A percentile compares a stretch with the other conserved stretches of the same genome.
Evolutionary conservation across 2,329 filamentous ascomycete species (phyloP).

Genomic region (Aurifilum marmelostoma): DNA sequence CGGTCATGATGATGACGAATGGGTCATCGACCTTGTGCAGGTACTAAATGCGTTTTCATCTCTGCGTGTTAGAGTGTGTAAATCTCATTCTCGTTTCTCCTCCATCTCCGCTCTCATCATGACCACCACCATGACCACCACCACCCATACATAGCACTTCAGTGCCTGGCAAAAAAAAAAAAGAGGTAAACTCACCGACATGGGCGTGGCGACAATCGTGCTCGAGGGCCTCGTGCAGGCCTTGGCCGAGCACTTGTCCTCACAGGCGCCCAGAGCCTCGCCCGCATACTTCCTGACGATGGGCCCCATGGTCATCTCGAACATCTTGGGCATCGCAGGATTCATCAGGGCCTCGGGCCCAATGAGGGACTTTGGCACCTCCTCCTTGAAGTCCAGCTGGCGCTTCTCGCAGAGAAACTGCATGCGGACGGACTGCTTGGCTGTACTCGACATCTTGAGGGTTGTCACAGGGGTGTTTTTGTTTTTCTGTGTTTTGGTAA

Average conservation of each 20-base stretch:
- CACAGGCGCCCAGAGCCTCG: constrained; percentile 27
- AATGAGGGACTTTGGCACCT: constrained; percentile 26
- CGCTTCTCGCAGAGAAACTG: constrained; percentile 30
- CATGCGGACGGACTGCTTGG: constrained; percentile 27
- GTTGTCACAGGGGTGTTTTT: too few species aligned
- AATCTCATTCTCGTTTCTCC: too few species aligned
- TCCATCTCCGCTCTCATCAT: neutral
- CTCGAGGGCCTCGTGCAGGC: constrained; percentile 16
- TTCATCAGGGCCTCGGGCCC: constrained; percentile 26
- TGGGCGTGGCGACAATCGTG: constrained; percentile 28
- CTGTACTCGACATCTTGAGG: constrained; percentile 5
- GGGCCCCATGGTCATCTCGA: constrained; percentile 24
- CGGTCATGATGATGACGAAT: constrained; percentile 30
- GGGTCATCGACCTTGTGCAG: constrained; percentile 28
- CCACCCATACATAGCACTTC: neutral
- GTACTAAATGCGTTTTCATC: constrained; percentile 14
- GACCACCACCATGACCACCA: neutral
- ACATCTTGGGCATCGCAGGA: constrained; percentile 29
- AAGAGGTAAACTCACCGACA: constrained; percentile 27
- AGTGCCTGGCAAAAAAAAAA: neutral
- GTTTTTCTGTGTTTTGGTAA: too few species aligned
- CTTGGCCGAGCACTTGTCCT: constrained; percentile 28
- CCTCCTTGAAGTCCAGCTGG: constrained; percentile 29
- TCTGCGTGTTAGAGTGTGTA: neutral
- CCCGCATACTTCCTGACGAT: constrained; percentile 27